Evolutionary conservation across 139 green algal species (phyloP).

Genomic region (Chloropicon primus): DNA sequence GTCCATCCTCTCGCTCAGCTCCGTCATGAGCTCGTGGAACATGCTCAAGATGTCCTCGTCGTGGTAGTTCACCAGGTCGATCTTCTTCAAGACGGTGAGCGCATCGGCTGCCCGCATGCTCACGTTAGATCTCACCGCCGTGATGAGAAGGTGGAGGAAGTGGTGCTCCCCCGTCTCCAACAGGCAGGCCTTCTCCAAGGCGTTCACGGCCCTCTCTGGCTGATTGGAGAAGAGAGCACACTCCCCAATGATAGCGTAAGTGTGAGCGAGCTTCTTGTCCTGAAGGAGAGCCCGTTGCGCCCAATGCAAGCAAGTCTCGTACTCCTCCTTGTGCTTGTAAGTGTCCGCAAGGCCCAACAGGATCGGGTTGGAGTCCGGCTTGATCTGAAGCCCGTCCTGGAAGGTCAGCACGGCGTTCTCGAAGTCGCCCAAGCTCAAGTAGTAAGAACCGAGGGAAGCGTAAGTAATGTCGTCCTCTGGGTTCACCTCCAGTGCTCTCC

Average conservation of each 20-base stretch:
- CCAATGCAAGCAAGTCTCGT: not conserved
- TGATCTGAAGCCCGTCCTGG: not conserved
- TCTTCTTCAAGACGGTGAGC: not conserved
- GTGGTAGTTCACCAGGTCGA: not conserved
- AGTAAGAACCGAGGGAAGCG: not conserved
- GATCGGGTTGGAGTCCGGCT: not conserved
- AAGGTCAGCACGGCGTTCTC: not conserved
- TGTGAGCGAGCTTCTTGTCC: not conserved
- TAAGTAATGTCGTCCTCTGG: not conserved
- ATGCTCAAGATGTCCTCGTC: not conserved
- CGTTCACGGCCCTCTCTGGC: not conserved
- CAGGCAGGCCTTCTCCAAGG: not conserved
- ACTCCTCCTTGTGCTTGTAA: not conserved
- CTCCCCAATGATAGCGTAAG: not conserved
- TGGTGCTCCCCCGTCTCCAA: not conserved
- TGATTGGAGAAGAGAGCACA: not conserved
- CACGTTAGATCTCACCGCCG: not conserved
- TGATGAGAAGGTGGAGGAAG: not conserved
- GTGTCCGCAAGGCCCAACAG: not conserved
- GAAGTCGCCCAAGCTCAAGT: not conserved
- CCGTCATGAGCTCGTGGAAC: not conserved
- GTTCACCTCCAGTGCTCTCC: not conserved
- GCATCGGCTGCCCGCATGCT: not conserved
- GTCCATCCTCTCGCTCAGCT: not conserved
- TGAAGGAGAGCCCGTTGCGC: not conserved